These are phyloP conservation scores for Persicaria maculosa DNA, from an alignment of 148 eudicot species.

Conservation along the genomic window DNA sequence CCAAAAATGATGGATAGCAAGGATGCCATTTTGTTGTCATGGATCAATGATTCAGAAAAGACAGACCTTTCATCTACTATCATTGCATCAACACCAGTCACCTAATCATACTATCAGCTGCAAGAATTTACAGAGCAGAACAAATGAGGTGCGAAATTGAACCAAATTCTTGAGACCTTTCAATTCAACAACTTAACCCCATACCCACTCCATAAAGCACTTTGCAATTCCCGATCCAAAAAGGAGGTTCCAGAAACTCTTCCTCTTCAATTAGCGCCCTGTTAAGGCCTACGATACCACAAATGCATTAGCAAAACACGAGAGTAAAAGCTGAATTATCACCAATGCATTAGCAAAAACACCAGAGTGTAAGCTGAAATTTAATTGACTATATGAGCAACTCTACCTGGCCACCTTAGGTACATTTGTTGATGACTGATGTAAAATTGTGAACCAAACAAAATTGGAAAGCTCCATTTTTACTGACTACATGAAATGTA, in stretches of 20 bases:
- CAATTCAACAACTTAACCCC: conserved; percentile 46
- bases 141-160: conserved; percentile 57
- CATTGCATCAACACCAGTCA: not conserved
- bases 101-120: not conserved
- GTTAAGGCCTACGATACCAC: conserved; percentile 64
- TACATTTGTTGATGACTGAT: conserved; percentile 62
- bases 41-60: not conserved
- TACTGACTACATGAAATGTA: conserved; percentile 51
- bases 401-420: conserved; percentile 54
- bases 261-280: conserved; percentile 63
- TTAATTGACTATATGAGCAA: too few relatives aligned
- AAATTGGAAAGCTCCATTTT: conserved; percentile 33
- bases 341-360: conserved; percentile 64
- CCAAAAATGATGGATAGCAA: not conserved
- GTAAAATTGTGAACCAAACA: conserved; percentile 58
- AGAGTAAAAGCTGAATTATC: conserved; percentile 55
- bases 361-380: conserved; percentile 59
- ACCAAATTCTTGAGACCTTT: conserved; percentile 52
- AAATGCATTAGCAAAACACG: conserved; percentile 74
- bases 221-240: conserved; percentile 49
- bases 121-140: conserved; percentile 38
- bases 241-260: conserved; percentile 37
- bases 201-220: conserved; percentile 47
- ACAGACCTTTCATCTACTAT: not conserved
- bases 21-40: too few relatives aligned